Evolutionary conservation across 192 early-diverging fungal species (phyloP).

Genomic region (Podila epigama): DNA sequence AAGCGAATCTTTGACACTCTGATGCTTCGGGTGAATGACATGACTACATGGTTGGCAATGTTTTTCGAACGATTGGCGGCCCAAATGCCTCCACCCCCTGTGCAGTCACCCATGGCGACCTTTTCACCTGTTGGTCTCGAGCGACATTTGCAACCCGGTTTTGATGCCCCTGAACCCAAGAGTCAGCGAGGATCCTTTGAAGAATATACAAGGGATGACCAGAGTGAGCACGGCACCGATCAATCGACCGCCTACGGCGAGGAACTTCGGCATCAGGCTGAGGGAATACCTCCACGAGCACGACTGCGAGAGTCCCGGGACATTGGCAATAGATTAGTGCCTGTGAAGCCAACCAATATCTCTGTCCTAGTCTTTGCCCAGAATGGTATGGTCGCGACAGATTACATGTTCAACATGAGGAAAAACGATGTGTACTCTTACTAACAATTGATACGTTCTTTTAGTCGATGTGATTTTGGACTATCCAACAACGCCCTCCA

Average conservation of each 20-base stretch:
- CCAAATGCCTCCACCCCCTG: not conserved
- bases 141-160: not conserved
- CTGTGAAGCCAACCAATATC: slow-evolving; percentile 48
- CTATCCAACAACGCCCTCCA: slow-evolving; percentile 20
- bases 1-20: slow-evolving; percentile 52
- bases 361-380: slow-evolving; percentile 41
- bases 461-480: slow-evolving; percentile 48
- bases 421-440: no score
- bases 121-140: not conserved
- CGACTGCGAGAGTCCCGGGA: slow-evolving; percentile 1
- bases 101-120: not conserved
- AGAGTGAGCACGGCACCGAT: slow-evolving; percentile 41
- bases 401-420: not conserved
- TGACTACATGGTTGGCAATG: slow-evolving; percentile 22
- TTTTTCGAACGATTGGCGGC: slow-evolving; percentile 28
- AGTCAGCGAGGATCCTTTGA: not conserved
- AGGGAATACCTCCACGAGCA: slow-evolving; percentile 3
- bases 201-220: slow-evolving; percentile 21
- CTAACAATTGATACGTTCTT: not conserved
- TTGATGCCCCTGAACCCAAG: not conserved
- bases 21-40: slow-evolving; percentile 34
- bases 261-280: slow-evolving; percentile 40
- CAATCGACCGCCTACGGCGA: slow-evolving; percentile 40
- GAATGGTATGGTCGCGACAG: slow-evolving; percentile 23
- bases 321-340: not conserved